A percentile compares a stretch with the other conserved stretches of the same genome.
phyloP scores from a whole-genome alignment of 2,329 filamentous ascomycete genomes.

The Dichotomopilus funicola region DNA sequence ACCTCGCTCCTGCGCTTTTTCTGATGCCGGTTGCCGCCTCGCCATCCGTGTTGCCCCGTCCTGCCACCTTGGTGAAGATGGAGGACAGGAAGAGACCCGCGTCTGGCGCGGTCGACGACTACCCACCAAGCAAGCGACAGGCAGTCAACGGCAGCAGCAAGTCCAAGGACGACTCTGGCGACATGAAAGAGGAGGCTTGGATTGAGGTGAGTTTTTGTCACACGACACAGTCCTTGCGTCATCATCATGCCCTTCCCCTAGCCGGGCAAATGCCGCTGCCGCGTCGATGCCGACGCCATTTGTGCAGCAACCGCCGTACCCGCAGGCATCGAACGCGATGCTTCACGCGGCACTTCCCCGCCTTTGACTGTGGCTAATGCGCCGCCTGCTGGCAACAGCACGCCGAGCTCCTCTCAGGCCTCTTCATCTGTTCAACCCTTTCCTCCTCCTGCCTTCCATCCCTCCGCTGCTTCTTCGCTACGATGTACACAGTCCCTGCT shows the following conservation, averaged over 20 bases:
- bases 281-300: conserved; percentile 10
- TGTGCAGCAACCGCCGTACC: conserved; percentile 10
- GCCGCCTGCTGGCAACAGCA: conserved; percentile 39
- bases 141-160: conserved; percentile 72
- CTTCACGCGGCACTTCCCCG: conserved; percentile 21
- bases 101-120: conserved; percentile 69
- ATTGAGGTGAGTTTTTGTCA: conserved; percentile 54
- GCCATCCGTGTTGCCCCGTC: conserved; percentile 62
- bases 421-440: conserved; percentile 22
- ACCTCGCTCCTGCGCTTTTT: conserved; percentile 39
- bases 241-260: conserved; percentile 5
- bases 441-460: conserved; percentile 15
- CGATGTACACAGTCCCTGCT: conserved; percentile 28
- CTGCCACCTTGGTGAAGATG: conserved; percentile 88
- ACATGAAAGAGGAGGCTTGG: conserved; percentile 55
- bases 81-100: conserved; percentile 98
- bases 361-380: conserved; percentile 37
- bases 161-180: conserved; percentile 47
- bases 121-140: conserved; percentile 87
- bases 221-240: conserved; percentile 24
- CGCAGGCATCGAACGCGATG: conserved; percentile 20
- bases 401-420: conserved; percentile 31
- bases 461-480: conserved; percentile 20
- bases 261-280: conserved; percentile 8
- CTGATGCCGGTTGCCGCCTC: conserved; percentile 85